Evolutionary conservation across 352 stramenopile genomes (phyloP).

Genomic region (Phytopythium oedochilum): DNA sequence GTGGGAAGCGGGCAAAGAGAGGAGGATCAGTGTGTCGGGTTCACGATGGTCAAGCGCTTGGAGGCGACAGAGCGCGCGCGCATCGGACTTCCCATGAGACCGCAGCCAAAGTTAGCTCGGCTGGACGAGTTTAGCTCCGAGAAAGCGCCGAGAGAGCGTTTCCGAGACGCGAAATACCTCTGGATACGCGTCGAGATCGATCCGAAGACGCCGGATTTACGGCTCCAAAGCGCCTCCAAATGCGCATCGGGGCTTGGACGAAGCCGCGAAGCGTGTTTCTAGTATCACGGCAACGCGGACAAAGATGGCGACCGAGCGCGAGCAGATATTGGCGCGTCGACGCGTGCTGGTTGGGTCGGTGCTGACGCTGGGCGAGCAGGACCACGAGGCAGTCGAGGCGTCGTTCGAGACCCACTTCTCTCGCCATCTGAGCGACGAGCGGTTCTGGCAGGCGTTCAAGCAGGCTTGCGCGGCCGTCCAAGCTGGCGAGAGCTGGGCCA

Average conservation of each 20-base stretch:
- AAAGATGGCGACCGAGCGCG: slow-evolving; percentile 14
- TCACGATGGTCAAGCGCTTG: background rate
- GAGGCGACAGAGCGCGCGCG: background rate
- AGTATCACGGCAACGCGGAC: background rate
- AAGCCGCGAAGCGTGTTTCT: background rate
- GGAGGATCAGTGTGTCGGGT: background rate
- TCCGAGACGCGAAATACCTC: background rate
- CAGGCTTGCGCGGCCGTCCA: slow-evolving; percentile 35
- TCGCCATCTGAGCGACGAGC: slow-evolving; percentile 19
- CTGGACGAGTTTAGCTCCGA: background rate
- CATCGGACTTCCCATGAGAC: background rate
- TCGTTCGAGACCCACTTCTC: slow-evolving; percentile 48
- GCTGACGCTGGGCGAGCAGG: slow-evolving; percentile 28
- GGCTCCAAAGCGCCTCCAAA: background rate
- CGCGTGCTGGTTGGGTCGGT: slow-evolving; percentile 34
- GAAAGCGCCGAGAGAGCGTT: background rate
- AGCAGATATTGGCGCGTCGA: slow-evolving; percentile 28
- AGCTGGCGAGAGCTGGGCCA: slow-evolving; percentile 27
- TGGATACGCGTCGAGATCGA: background rate
- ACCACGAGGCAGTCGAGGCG: slow-evolving; percentile 37
- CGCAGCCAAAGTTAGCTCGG: background rate
- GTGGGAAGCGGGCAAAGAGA: background rate
- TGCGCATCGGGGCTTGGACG: background rate
- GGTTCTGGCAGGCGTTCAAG: slow-evolving; percentile 58
- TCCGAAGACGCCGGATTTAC: background rate